A percentile compares a stretch with the other conserved stretches of the same genome.
These are phyloP conservation scores for Bruguiera parviflora DNA, from an alignment of 345 rosid species.

Conservation along the genomic window DNA sequence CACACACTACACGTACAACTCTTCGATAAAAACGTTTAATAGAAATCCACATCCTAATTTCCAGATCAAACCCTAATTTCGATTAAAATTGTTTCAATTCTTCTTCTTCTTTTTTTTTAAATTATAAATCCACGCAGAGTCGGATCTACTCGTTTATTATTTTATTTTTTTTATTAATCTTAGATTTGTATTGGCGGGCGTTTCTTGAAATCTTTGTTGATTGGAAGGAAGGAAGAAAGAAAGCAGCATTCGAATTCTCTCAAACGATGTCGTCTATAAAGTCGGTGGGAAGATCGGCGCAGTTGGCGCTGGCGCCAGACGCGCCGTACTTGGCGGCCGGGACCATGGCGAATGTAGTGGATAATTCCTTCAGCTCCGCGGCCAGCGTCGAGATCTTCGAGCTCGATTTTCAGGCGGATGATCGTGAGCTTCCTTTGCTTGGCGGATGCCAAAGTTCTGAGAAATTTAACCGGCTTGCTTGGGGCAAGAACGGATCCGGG, in stretches of 20 bases:
- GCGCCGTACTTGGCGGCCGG: conserved; percentile 98
- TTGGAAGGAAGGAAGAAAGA: conserved; percentile 1
- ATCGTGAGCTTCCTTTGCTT: conserved; percentile 65
- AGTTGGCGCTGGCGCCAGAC: conserved; percentile 91
- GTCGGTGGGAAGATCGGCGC: conserved; percentile 86
- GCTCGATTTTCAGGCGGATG: conserved; percentile 92
- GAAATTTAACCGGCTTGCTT: conserved; percentile 91
- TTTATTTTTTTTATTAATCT: too few relatives aligned
- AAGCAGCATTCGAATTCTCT: background rate
- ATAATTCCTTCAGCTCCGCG: conserved; percentile 88
- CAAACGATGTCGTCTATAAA: conserved; percentile 63
- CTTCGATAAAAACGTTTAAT: too few relatives aligned
- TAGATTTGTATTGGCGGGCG: too few relatives aligned
- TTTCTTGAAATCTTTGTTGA: background rate
- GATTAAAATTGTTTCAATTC: background rate
- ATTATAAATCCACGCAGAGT: background rate
- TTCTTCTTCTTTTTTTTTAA: background rate
- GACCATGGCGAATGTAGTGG: conserved; percentile 99
- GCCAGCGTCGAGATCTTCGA: conserved; percentile 93
- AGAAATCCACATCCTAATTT: background rate
- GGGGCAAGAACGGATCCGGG: conserved; percentile 86
- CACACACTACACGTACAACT: too few relatives aligned
- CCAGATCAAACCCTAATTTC: conserved; percentile 13
- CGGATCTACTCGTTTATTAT: background rate
- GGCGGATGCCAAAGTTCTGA: conserved; percentile 89